Evolutionary conservation across 208 protist species (phyloP).

Genomic region (Leishmania arabica): DNA sequence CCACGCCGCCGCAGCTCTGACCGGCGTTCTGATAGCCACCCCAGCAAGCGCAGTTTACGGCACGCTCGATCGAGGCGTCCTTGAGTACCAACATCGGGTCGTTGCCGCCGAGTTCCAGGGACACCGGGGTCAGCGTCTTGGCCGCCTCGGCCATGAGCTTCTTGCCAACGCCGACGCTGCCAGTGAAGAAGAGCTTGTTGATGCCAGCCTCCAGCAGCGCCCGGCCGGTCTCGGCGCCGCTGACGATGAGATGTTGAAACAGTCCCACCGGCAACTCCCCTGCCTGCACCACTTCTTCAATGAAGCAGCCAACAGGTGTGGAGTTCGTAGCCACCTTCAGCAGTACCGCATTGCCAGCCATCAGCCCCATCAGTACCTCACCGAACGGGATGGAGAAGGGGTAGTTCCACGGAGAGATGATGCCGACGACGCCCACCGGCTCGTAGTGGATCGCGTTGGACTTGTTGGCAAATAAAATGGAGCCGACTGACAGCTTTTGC

Average conservation of each 20-base stretch:
- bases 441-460: conserved; percentile 73
- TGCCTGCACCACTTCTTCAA: conserved; percentile 59
- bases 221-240: conserved; percentile 42
- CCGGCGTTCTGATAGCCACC: conserved; percentile 83
- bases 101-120: conserved; percentile 88
- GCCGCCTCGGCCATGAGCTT: conserved; percentile 73
- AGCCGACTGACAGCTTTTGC: conserved; percentile 50
- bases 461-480: conserved; percentile 79
- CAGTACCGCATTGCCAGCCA: conserved; percentile 82
- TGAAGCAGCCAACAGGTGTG: conserved; percentile 60
- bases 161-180: conserved; percentile 82
- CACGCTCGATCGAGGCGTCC: conserved; percentile 77
- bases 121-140: conserved; percentile 72
- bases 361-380: conserved; percentile 80
- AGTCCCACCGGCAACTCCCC: conserved; percentile 61
- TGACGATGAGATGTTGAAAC: conserved; percentile 61
- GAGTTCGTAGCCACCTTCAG: conserved; percentile 77
- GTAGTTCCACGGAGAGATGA: conserved; percentile 92
- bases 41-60: conserved; percentile 83
- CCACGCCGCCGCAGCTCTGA: conserved; percentile 78
- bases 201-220: conserved; percentile 51
- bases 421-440: conserved; percentile 82
- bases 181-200: conserved; percentile 89
- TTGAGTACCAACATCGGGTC: conserved; percentile 81
- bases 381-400: conserved; percentile 86